Evolutionary conservation across 2,329 filamentous ascomycete genomes (phyloP).

Genomic region (Colletotrichum liaoningense): DNA sequence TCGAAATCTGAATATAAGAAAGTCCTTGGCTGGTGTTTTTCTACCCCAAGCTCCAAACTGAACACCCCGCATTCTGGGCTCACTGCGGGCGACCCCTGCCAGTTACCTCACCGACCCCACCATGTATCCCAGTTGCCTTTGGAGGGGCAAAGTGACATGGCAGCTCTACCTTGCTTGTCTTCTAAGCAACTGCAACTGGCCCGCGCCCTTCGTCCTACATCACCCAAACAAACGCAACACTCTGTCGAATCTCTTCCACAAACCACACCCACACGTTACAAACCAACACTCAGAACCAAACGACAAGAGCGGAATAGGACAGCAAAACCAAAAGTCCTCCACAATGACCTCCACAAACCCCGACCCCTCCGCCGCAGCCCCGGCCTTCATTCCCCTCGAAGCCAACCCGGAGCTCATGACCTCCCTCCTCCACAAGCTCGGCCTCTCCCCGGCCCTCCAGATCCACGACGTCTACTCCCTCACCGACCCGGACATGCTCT

Average conservation of each 20-base stretch:
- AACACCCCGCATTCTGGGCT: conserved; percentile 25
- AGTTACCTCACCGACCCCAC: conserved; percentile 33
- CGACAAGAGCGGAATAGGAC: background rate
- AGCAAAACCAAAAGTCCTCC: background rate
- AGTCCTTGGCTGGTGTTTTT: too few species aligned
- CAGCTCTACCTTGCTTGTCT: background rate
- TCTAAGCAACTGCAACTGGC: background rate
- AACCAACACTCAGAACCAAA: background rate
- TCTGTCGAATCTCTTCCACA: background rate
- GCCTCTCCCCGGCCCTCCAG: conserved; percentile 79
- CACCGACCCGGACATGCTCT: conserved; percentile 84
- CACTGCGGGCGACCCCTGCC: background rate
- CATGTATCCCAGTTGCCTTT: background rate
- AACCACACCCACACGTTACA: background rate
- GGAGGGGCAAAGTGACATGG: conserved; percentile 20
- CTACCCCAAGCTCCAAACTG: conserved; percentile 22
- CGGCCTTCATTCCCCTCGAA: conserved; percentile 70
- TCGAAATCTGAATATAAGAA: background rate
- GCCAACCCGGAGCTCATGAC: conserved; percentile 92
- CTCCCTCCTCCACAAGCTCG: conserved; percentile 82
- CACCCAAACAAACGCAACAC: background rate
- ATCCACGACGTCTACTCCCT: conserved; percentile 95
- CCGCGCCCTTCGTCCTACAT: background rate
- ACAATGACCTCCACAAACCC: conserved; percentile 48
- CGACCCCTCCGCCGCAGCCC: conserved; percentile 50